These are phyloP conservation scores for Passiflora organensis DNA, from an alignment of 345 rosid genomes.

Conservation along the genomic window DNA sequence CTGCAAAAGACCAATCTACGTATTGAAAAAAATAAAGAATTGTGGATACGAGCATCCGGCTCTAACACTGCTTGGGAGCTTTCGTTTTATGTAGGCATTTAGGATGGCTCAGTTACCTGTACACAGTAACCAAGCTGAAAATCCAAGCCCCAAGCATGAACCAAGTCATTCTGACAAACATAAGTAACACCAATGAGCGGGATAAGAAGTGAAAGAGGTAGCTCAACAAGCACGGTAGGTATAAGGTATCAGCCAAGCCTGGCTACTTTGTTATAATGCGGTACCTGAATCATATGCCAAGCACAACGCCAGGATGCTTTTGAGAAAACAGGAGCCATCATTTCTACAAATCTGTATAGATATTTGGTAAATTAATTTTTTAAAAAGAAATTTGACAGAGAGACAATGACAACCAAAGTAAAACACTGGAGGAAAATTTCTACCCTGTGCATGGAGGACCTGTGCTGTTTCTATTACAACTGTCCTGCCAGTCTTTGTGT, in stretches of 20 bases:
- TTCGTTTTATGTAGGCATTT: neutral
- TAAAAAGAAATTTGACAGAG: neutral
- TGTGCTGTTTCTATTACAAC: conserved; percentile 40
- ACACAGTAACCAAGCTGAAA: conserved; percentile 75
- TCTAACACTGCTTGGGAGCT: no score
- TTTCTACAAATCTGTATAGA: conserved; percentile 62
- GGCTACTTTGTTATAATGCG: no score
- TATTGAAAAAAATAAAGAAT: neutral
- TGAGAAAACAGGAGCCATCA: conserved; percentile 94
- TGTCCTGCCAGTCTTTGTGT: conserved; percentile 26
- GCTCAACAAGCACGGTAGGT: no score
- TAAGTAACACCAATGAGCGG: no score
- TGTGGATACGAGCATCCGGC: no score
- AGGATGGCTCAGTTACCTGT: conserved; percentile 39
- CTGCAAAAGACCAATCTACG: conserved; percentile 24
- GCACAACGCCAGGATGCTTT: conserved; percentile 71
- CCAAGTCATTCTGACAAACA: conserved; percentile 58
- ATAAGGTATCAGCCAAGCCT: no score
- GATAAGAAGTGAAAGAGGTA: no score
- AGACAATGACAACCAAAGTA: no score
- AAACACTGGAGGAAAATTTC: neutral
- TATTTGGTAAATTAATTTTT: neutral
- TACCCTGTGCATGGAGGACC: conserved; percentile 52
- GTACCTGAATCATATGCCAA: conserved; percentile 85
- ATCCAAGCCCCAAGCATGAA: conserved; percentile 76